Evolutionary conservation across 169 alveolate species (phyloP), one percentile per base, ranked within the genome.

Genomic region (Cyclospora cayetanensis): DNA sequence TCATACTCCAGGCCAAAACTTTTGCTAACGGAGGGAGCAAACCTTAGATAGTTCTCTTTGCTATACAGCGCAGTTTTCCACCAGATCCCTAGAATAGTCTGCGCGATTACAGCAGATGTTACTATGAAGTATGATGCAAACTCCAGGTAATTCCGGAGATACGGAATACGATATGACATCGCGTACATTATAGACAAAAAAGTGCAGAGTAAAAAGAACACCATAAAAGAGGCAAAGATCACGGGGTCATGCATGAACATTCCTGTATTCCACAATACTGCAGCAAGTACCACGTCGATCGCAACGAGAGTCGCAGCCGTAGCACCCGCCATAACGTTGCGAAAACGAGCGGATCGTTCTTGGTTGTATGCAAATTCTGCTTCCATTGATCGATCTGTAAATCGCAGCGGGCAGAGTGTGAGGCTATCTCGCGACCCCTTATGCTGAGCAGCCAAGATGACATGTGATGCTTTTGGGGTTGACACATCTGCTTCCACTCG

Each of bases 281-380:
- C 31, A 15, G 25, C 20, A 11, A 60, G 18, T 60, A 20, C 31
- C 18, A 60, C 27, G 0, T 60, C 37, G 15, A 52, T 31, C 22
- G 52, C 12, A 29, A 80, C 5, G 37, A 80, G 31, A 80, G 22
- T 50, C 15, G 55, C 12, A 0, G 70, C 34, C 25, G 34, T 4
- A 12, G 37, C 20, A 1, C 90, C 90, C 34, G 90, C 46, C 46
- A 80, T 31, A 4, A 37, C 46, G 34, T 80, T 80, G n/a, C 90
- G 53, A 52, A 31, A 80, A 1, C 63, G 27, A 31, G 63, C 55
- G 31, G 37, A 4, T 25, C 90, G 43, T 20, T 46, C 35, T 11
- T 80, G 55, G 53, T 80, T 80, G 25, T 12, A 80, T 22, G 31
- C 90, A n/a, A 52, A 80, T 25, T 80, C 90, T 22, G 46, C 52